These are phyloP conservation scores for Fallopia convolvulus DNA, from an alignment of 148 eudicot genomes.

Conservation along the genomic window DNA sequence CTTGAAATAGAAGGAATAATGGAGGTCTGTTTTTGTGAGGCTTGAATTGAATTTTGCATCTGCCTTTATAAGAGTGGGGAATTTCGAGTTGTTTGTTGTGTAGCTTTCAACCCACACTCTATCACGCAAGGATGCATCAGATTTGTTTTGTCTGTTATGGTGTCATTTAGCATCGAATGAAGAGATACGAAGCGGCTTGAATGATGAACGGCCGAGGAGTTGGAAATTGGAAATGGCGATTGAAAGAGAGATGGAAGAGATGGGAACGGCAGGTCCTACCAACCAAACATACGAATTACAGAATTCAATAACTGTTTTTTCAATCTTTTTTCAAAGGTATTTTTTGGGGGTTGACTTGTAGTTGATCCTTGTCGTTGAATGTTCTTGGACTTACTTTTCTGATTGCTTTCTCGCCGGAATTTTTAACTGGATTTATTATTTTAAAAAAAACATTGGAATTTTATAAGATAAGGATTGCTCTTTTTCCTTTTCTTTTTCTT, in stretches of 20 bases:
- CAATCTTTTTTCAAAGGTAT: not conserved
- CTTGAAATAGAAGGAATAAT: not conserved
- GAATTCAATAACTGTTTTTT: not conserved
- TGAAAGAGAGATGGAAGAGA: not conserved
- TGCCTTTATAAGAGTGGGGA: not conserved
- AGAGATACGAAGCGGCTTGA: not conserved
- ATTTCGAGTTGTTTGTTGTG: not conserved
- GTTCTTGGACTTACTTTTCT: not conserved
- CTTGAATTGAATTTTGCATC: not conserved
- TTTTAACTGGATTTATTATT: not conserved
- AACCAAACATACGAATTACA: not conserved
- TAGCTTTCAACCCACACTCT: not conserved
- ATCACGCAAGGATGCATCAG: too few species aligned
- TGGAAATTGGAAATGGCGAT: not conserved
- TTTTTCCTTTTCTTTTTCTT: too few species aligned
- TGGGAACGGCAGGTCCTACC: constrained; percentile 7
- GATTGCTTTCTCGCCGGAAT: not conserved
- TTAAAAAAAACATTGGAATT: too few species aligned
- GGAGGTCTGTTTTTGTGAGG: not conserved
- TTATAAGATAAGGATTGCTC: too few species aligned
- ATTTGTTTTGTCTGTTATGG: not conserved
- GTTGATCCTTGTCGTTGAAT: constrained; percentile 4
- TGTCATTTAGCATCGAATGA: not conserved
- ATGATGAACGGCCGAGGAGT: too few species aligned
- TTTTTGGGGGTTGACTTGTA: constrained; percentile 5